These are phyloP conservation scores for Lactifluus hygrophoroides DNA, from an alignment of 768 basidiomycete genomes.

Conservation along the genomic window DNA sequence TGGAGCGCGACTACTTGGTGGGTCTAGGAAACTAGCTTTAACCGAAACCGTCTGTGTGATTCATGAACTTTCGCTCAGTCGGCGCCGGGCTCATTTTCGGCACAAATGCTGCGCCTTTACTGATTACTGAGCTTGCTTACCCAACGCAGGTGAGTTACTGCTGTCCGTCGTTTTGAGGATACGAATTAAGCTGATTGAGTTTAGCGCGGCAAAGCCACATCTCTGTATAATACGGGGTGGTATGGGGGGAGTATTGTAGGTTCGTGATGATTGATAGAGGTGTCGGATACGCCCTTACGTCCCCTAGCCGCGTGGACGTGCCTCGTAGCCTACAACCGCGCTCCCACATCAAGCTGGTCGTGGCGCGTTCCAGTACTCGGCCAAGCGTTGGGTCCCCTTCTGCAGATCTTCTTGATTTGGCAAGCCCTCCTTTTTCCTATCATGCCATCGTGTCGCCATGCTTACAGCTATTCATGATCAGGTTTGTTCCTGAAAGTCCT, in stretches of 20 bases:
- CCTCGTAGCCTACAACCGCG: conserved; percentile 33
- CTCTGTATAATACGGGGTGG: conserved; percentile 67
- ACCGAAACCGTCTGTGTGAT: neutral
- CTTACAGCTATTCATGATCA: conserved; percentile 19
- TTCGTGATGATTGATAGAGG: conserved; percentile 26
- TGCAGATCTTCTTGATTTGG: conserved; percentile 51
- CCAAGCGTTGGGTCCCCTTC: conserved; percentile 48
- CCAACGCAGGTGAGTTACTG: conserved; percentile 48
- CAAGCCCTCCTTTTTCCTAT: conserved; percentile 20
- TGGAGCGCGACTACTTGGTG: conserved; percentile 47
- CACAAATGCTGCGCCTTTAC: conserved; percentile 51
- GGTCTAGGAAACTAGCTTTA: conserved; percentile 20
- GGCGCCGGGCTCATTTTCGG: conserved; percentile 57
- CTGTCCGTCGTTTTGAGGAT: neutral
- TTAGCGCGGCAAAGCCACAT: conserved; percentile 46
- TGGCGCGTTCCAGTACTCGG: conserved; percentile 61
- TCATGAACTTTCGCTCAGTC: conserved; percentile 32
- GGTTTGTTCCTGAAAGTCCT: conserved; percentile 63
- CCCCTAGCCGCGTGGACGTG: conserved; percentile 38
- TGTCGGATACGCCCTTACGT: neutral
- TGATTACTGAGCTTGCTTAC: conserved; percentile 60
- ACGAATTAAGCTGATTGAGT: conserved; percentile 24
- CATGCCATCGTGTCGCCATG: neutral
- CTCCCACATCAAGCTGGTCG: conserved; percentile 38
- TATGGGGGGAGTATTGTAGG: conserved; percentile 64